These are phyloP conservation scores for Xerocomellus intermedius DNA, from an alignment of 768 basidiomycete genomes.

Conservation along the genomic window DNA sequence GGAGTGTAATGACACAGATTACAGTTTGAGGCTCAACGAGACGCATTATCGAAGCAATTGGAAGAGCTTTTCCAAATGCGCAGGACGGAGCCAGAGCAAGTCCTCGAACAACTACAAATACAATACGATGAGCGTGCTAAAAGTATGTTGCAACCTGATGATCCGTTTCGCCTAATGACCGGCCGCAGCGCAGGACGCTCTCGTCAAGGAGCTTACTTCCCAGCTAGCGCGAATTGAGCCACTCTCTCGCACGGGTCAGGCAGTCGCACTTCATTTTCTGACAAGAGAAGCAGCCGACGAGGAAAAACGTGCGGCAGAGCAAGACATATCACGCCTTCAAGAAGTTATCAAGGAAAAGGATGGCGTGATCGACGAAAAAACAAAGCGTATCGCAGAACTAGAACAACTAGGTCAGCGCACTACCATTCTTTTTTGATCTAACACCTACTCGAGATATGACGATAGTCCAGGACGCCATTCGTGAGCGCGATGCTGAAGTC, in stretches of 20 bases:
- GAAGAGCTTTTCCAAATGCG: slow-evolving; percentile 59
- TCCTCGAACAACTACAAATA: slow-evolving; percentile 45
- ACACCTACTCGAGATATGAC: neutral
- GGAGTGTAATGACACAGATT: neutral
- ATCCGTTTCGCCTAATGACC: slow-evolving; percentile 2
- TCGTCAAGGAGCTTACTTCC: slow-evolving; percentile 45
- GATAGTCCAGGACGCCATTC: slow-evolving; percentile 49
- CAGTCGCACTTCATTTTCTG: slow-evolving; percentile 59
- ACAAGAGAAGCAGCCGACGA: slow-evolving; percentile 73
- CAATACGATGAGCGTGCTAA: slow-evolving; percentile 52
- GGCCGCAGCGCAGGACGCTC: slow-evolving; percentile 53
- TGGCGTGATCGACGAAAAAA: slow-evolving; percentile 40
- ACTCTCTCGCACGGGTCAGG: slow-evolving; percentile 47
- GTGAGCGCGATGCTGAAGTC: slow-evolving; percentile 64
- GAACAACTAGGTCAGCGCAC: slow-evolving; percentile 45
- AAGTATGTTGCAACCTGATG: slow-evolving; percentile 38
- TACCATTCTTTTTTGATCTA: neutral
- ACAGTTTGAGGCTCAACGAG: slow-evolving; percentile 41
- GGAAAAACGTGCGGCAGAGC: slow-evolving; percentile 54
- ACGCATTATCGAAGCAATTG: slow-evolving; percentile 50
- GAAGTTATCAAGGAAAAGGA: slow-evolving; percentile 44
- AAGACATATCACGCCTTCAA: slow-evolving; percentile 46
- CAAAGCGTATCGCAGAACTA: slow-evolving; percentile 46
- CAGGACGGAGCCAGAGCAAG: slow-evolving; percentile 63
- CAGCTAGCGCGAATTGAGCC: slow-evolving; percentile 57